Evolutionary conservation across 768 basidiomycete species (phyloP), one percentile per base, ranked within the genome.

Genomic region (Collybia sordida): DNA sequence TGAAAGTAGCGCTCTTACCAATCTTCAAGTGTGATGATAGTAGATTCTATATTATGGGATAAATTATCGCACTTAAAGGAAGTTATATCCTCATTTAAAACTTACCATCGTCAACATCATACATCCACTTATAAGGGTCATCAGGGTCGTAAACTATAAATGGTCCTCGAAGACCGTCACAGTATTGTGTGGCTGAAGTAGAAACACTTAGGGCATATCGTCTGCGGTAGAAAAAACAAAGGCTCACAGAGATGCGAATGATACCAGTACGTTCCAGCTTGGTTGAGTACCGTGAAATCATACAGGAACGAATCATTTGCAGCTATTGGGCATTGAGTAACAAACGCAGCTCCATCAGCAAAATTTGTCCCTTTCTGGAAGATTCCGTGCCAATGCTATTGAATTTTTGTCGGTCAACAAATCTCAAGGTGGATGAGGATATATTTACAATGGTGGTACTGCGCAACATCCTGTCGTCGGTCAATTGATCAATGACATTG

Each of bases 131-230:
- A 24, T 64, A 57, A 35, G 68, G 68, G 45, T 73, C 72, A 4
- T 59, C 4, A 8, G 64, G 67, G 38, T 77, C 72, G 42, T 73
- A 68, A 3, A 76, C 51, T n/a, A 72, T 58, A 6, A 73, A 39
- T 2, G 63, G 58, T 3, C 72, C 72, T 38, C 72, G 60, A n/a
- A 72, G 55, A 0, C 74, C 73, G 58, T 75, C 74, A 46, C 73
- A 81, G 47, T 79, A 80, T 55, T 81, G 80, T 1, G 70, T 70
- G 8, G 64, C 64, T 58, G 50, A 18, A 17, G 19, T 24, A 25
- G 28, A 11, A 34, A 40, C 24, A 52, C 28, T 67, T 61, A 21
- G 59, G 61, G 36, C 64, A 63, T 44, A n/a, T 31, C 31, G 9
- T 11, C 27, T 27, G 9, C n/a, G n/a, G n/a, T n/a, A 31, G 31